A percentile compares a stretch with the other conserved stretches of the same genome.
Conservation (phyloP, 192 early-diverging fungal species). For the Martensiomyces pterosporus region DNA sequence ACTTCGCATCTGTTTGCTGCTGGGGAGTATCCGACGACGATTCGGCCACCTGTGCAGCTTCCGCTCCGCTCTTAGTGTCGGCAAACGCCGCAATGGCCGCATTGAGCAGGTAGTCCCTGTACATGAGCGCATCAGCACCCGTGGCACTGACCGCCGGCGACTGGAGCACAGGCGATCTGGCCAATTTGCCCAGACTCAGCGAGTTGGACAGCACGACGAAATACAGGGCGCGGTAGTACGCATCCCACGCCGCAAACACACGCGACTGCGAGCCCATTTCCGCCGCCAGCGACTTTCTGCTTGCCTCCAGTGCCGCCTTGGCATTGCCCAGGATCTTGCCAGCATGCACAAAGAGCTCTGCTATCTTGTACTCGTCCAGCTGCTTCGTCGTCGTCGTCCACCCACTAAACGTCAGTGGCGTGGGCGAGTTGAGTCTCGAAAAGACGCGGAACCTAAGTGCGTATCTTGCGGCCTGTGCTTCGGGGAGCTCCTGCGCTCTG, state of each 20-base stretch:
- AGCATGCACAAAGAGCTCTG: conserved; percentile 31
- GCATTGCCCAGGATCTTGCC: conserved; percentile 6
- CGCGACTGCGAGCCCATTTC: neutral
- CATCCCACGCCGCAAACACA: conserved; percentile 4
- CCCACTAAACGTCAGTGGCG: conserved; percentile 20
- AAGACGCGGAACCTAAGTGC: conserved; percentile 35
- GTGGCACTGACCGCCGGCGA: conserved; percentile 5
- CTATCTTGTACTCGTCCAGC: conserved; percentile 20
- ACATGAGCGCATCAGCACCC: conserved; percentile 12
- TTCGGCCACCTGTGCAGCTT: neutral
- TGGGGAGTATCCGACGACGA: too few species aligned
- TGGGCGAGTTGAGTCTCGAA: conserved; percentile 32
- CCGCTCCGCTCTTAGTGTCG: neutral
- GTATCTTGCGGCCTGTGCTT: conserved; percentile 14
- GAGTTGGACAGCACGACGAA: conserved; percentile 23
- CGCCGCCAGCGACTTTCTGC: neutral
- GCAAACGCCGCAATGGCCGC: neutral
- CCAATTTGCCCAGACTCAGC: conserved; percentile 16
- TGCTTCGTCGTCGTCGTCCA: conserved; percentile 20
- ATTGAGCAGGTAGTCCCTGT: conserved; percentile 1
- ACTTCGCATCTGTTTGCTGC: too few species aligned
- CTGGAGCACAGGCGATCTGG: neutral
- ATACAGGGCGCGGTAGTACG: conserved; percentile 1
- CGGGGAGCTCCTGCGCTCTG: conserved; percentile 7
- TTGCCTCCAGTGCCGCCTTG: conserved; percentile 2